These are phyloP conservation scores for Kitagawia praeruptora DNA, from an alignment of 129 eudicot species.

Conservation along the genomic window DNA sequence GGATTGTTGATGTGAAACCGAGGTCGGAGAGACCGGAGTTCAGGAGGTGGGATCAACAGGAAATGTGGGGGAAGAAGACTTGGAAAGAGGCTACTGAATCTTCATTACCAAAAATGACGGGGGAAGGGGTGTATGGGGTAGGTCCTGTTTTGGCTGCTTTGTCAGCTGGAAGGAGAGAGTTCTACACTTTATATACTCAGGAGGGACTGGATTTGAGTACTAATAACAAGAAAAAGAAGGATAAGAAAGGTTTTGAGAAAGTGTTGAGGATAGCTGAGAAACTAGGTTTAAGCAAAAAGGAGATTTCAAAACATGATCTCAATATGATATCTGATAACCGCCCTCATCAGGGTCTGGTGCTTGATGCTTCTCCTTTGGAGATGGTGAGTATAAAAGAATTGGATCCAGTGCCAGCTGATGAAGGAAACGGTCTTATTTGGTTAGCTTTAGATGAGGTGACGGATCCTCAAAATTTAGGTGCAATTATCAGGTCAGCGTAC, in stretches of 20 bases:
- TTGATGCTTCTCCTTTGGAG: conserved; percentile 89
- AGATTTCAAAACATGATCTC: conserved; percentile 82
- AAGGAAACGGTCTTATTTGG: conserved; percentile 58
- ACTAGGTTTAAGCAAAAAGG: conserved; percentile 53
- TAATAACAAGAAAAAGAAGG: conserved; percentile 83
- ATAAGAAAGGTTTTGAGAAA: conserved; percentile 84
- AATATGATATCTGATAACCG: conserved; percentile 82
- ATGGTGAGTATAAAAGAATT: conserved; percentile 73
- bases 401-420: conserved; percentile 44
- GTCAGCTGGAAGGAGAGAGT: conserved; percentile 73
- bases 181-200: conserved; percentile 63
- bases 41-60: conserved; percentile 65
- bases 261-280: conserved; percentile 65
- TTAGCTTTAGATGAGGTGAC: conserved; percentile 93
- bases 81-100: conserved; percentile 89
- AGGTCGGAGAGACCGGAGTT: conserved; percentile 37
- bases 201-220: conserved; percentile 75
- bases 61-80: conserved; percentile 71
- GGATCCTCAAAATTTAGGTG: conserved; percentile 95
- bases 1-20: conserved; percentile 26
- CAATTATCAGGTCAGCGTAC: conserved; percentile 79
- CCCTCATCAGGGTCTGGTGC: conserved; percentile 90
- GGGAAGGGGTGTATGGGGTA: conserved; percentile 86
- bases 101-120: conserved; percentile 65
- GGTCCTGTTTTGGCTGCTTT: conserved; percentile 94